Evolutionary conservation across 2,329 filamentous ascomycete species (phyloP), one percentile per base, ranked within the genome.

Genomic region (Clonostachys chloroleuca): DNA sequence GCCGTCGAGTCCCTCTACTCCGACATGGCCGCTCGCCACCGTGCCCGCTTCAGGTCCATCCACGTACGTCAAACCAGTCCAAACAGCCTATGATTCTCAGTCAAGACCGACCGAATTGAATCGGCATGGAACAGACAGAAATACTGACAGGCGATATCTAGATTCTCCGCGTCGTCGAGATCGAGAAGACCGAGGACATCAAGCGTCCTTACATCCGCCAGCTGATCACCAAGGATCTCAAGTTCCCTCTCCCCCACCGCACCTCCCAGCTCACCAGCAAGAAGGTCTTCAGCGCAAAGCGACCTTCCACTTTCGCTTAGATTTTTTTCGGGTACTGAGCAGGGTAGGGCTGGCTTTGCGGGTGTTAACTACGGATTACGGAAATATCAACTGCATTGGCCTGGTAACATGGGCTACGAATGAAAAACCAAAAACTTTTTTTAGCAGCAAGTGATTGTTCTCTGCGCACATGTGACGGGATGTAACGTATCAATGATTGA

Each of bases 151-250:
- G 53, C 54, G 42, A 43, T 42, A 52, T 36, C 45, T 49, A 97
- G 92, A 92, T 99, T 74, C 89, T 99, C 73, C 95, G 95, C 77
- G 92, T 99, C 65, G 87, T 96, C 66, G 94, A 99, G 81, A 74
- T 99, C 68, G 87, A 95, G 81, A 96, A 96, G 85, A 80, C 76
- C 67, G 89, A 92, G 61, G 90, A 94, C 70, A 80, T 99, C 81
- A 94, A 92, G 82, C 90, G 94, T 74, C 92, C 94, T 60, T 99
- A 99, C 86, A 95, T 99, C 83, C 95, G 92, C 84, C 94, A 99
- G 81, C 89, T 99, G 73, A 77, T 95, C 71, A 78, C 81, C 76
- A 97, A 97, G 87, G 73, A 84, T 75, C 89, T 99, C 75, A 89
- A 87, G 77, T 99, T 99, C 89, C 94, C 94, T 72, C 89, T 99